Evolutionary conservation across 108 stramenopile genomes (phyloP).

Genomic region (Epipyxis sp.): DNA sequence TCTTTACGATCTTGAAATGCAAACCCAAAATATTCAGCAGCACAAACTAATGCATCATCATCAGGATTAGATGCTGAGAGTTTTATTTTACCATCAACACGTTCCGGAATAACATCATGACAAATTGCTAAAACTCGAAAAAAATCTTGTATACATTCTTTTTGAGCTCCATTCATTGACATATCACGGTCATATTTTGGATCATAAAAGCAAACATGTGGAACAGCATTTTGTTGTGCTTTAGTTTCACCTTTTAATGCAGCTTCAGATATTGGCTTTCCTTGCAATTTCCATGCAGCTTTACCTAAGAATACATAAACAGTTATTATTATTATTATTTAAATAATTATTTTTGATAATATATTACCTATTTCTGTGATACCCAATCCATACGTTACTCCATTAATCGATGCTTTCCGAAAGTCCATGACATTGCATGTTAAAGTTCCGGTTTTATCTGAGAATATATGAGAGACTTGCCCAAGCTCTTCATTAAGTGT

Average conservation of each 20-base stretch:
- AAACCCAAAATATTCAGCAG: constrained; percentile 54
- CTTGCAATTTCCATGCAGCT: constrained; percentile 31
- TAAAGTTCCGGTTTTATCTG: constrained; percentile 55
- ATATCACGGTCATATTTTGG: background rate
- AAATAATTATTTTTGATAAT: no score
- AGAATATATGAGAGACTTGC: constrained; percentile 84
- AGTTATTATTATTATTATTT: no score
- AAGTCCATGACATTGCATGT: constrained; percentile 53
- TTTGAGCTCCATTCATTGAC: constrained; percentile 5
- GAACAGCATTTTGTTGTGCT: constrained; percentile 12
- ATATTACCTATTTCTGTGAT: constrained; percentile 39
- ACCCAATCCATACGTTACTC: constrained; percentile 40
- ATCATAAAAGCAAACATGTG: constrained; percentile 34
- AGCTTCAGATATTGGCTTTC: constrained; percentile 3
- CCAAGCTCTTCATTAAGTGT: constrained; percentile 79
- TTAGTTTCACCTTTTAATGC: background rate
- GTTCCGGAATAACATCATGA: constrained; percentile 57
- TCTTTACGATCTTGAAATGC: constrained; percentile 42
- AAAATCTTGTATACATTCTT: constrained; percentile 37
- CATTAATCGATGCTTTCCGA: constrained; percentile 40
- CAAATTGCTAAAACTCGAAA: constrained; percentile 54
- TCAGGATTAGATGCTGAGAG: constrained; percentile 59
- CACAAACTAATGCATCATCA: constrained; percentile 61
- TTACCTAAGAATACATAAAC: no score
- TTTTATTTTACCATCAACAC: constrained; percentile 41